These are phyloP conservation scores for Vaccinium darrowii DNA, from an alignment of 148 eudicot genomes.

Conservation along the genomic window DNA sequence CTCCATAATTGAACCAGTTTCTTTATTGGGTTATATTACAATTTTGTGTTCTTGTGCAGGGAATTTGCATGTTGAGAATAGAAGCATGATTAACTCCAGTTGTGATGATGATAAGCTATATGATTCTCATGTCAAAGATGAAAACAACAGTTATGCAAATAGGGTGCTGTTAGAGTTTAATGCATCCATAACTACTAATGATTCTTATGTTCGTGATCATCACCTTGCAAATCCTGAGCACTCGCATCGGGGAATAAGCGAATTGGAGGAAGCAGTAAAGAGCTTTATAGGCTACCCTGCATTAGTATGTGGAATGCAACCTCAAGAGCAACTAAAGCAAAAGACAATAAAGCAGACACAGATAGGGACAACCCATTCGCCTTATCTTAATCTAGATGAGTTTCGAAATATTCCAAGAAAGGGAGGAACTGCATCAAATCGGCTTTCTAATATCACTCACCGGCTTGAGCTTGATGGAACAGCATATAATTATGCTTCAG, in stretches of 20 bases:
- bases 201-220: conserved; percentile 25
- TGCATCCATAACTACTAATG: conserved; percentile 33
- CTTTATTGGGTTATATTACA: background rate
- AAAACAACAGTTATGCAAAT: conserved; percentile 26
- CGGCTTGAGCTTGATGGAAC: conserved; percentile 91
- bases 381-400: conserved; percentile 54
- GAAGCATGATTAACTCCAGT: conserved; percentile 25
- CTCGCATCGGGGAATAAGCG: conserved; percentile 30
- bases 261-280: conserved; percentile 43
- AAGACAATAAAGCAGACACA: conserved; percentile 31
- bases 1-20: background rate
- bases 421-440: conserved; percentile 32
- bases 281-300: conserved; percentile 47
- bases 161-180: conserved; percentile 39
- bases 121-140: conserved; percentile 26
- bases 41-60: conserved; percentile 31
- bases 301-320: conserved; percentile 41
- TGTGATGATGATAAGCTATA: conserved; percentile 26
- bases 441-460: conserved; percentile 57
- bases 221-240: conserved; percentile 28
- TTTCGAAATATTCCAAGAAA: conserved; percentile 43
- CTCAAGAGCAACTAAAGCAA: conserved; percentile 27
- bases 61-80: conserved; percentile 27
- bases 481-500: conserved; percentile 83
- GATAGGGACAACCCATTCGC: conserved; percentile 35